Percentiles rank a stretch among this genome's conserved stretches.
Evolutionary conservation across 768 basidiomycete genomes (phyloP).

Genomic region (Trametes meyenii): DNA sequence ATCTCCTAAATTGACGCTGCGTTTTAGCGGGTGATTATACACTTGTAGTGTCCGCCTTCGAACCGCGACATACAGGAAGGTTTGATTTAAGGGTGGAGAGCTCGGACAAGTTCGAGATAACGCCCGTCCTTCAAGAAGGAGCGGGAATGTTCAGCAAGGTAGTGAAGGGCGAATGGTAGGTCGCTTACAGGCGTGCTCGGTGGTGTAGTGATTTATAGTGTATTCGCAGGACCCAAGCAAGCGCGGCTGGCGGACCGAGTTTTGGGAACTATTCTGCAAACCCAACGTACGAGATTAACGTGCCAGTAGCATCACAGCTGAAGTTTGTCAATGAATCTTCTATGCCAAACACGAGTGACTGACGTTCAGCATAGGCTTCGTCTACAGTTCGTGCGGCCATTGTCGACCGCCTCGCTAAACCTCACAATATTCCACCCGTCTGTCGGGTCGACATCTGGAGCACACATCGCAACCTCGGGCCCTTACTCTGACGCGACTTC

Average conservation of each 20-base stretch:
- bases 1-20: not conserved
- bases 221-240: conserved; percentile 50
- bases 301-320: conserved; percentile 55
- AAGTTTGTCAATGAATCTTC: conserved; percentile 46
- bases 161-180: conserved; percentile 75
- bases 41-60: conserved; percentile 83
- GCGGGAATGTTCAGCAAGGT: conserved; percentile 85
- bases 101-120: conserved; percentile 60
- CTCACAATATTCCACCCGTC: conserved; percentile 55
- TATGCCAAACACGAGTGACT: not conserved
- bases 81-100: conserved; percentile 70
- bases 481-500: conserved; percentile 75
- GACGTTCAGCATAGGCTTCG: conserved; percentile 53
- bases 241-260: conserved; percentile 71
- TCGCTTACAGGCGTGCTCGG: conserved; percentile 3
- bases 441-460: conserved; percentile 34
- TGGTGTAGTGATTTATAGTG: not conserved
- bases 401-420: conserved; percentile 55
- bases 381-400: conserved; percentile 55
- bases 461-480: conserved; percentile 69
- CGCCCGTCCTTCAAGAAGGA: conserved; percentile 78
- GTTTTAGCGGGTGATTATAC: conserved; percentile 76
- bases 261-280: conserved; percentile 66
- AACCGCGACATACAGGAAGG: conserved; percentile 63
- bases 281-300: conserved; percentile 65